Conservation (phyloP, 352 stramenopile species). For the Phytopythium montanum region DNA sequence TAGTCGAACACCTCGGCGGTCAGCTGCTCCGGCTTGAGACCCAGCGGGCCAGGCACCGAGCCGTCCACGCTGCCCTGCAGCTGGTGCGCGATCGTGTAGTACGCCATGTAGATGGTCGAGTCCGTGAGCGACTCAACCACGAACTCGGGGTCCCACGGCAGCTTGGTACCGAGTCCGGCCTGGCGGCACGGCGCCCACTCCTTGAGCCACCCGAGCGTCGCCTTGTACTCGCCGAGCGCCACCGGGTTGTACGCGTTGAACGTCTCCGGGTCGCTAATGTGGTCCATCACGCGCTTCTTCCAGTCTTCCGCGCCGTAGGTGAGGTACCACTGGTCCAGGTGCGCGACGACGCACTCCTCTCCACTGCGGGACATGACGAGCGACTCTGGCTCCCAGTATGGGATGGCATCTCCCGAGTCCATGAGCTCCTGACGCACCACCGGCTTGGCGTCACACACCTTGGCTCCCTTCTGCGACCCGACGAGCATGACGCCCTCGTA, state of each 20-base stretch:
- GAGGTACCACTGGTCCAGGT: slow-evolving; percentile 99
- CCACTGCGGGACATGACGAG: slow-evolving; percentile 95
- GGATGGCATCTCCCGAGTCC: slow-evolving; percentile 90
- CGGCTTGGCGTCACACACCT: slow-evolving; percentile 98
- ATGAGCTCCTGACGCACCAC: slow-evolving; percentile 97
- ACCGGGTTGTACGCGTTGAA: slow-evolving; percentile 96
- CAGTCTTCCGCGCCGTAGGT: slow-evolving; percentile 98
- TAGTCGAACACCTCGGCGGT: slow-evolving; percentile 99
- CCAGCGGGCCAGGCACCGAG: slow-evolving; percentile 82
- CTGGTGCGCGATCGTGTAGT: slow-evolving; percentile 99
- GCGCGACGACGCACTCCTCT: slow-evolving; percentile 99
- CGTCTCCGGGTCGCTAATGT: slow-evolving; percentile 90
- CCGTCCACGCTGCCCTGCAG: slow-evolving; percentile 96
- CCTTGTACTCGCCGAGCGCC: slow-evolving; percentile 94
- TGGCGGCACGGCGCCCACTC: slow-evolving; percentile 99
- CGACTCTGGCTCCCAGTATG: slow-evolving; percentile 99
- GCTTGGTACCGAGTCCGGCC: slow-evolving; percentile 94
- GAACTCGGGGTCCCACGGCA: slow-evolving; percentile 99
- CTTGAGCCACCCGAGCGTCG: slow-evolving; percentile 98
- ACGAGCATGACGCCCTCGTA: slow-evolving; percentile 98
- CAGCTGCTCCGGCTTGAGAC: slow-evolving; percentile 81
- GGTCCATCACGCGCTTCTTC: slow-evolving; percentile 93
- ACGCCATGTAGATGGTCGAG: slow-evolving; percentile 99
- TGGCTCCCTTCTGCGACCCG: slow-evolving; percentile 94
- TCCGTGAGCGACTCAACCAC: slow-evolving; percentile 99